Evolutionary conservation across 495 filamentous ascomycete genomes (phyloP).

Genomic region (Thozetella sp.): DNA sequence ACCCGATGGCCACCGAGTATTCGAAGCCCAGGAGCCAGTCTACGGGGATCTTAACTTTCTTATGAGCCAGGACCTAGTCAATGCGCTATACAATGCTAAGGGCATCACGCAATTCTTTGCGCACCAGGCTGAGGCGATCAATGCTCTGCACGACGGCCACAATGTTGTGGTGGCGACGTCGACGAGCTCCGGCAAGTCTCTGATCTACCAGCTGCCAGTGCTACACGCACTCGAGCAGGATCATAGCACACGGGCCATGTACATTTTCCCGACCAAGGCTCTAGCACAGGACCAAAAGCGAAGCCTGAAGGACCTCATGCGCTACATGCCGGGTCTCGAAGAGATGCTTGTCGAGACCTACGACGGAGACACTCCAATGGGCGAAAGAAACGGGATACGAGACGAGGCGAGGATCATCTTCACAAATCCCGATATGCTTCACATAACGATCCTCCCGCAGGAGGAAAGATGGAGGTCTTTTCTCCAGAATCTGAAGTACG

Average conservation of each 20-base stretch:
- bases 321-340: slow-evolving; percentile 77
- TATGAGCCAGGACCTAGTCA: slow-evolving; percentile 87
- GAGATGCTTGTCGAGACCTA: slow-evolving; percentile 86
- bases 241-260: slow-evolving; percentile 80
- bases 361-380: slow-evolving; percentile 91
- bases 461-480: slow-evolving; percentile 90
- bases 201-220: slow-evolving; percentile 96
- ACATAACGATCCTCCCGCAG: slow-evolving; percentile 90
- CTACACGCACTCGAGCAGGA: slow-evolving; percentile 85
- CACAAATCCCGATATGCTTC: slow-evolving; percentile 98
- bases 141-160: slow-evolving; percentile 77
- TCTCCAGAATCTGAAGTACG: slow-evolving; percentile 84
- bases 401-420: slow-evolving; percentile 94
- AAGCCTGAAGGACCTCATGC: slow-evolving; percentile 81
- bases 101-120: slow-evolving; percentile 87
- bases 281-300: slow-evolving; percentile 93
- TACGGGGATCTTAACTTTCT: slow-evolving; percentile 87
- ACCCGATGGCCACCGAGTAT: slow-evolving; percentile 89
- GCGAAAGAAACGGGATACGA: slow-evolving; percentile 73
- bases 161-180: slow-evolving; percentile 94
- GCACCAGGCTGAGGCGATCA: slow-evolving; percentile 95
- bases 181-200: slow-evolving; percentile 92
- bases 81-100: slow-evolving; percentile 89
- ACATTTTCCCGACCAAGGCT: slow-evolving; percentile 98
- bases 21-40: slow-evolving; percentile 81